Evolutionary conservation across 208 protist genomes (phyloP).

Genomic region (Acanthamoeba castellanii): DNA sequence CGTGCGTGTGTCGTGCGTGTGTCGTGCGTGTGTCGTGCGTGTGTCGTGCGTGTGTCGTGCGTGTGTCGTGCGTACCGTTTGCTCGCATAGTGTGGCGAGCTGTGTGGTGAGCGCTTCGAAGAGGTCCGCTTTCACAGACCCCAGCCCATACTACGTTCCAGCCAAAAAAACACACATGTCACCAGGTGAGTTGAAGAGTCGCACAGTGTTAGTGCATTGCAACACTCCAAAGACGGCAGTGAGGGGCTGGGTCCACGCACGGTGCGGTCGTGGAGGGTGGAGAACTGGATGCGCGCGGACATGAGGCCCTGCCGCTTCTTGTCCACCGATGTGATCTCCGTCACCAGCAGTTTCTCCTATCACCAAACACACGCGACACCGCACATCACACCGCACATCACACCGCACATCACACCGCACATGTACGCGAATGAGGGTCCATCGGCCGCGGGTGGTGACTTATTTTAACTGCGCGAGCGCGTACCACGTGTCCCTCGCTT

Average conservation of each 20-base stretch:
- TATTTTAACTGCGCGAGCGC: neutral
- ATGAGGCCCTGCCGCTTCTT: neutral
- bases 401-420: neutral
- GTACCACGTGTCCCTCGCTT: neutral
- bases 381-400: too few relatives aligned
- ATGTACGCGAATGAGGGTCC: neutral
- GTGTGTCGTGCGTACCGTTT: neutral
- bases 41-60: too few relatives aligned
- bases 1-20: neutral
- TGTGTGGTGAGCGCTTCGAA: neutral
- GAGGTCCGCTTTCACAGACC: neutral
- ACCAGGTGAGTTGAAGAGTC: neutral
- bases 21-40: too few relatives aligned
- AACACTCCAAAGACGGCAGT: neutral
- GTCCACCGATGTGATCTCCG: neutral
- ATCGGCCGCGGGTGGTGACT: too few relatives aligned
- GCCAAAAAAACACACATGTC: too few relatives aligned
- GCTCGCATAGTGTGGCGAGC: neutral
- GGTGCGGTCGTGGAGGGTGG: neutral
- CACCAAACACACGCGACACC: neutral
- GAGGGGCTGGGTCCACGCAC: neutral
- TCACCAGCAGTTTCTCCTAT: neutral
- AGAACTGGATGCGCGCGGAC: neutral
- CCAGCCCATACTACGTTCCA: neutral
- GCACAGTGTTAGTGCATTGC: neutral